Evolutionary conservation across 495 filamentous ascomycete species (phyloP).

Genomic region (Penicillium fimorum): DNA sequence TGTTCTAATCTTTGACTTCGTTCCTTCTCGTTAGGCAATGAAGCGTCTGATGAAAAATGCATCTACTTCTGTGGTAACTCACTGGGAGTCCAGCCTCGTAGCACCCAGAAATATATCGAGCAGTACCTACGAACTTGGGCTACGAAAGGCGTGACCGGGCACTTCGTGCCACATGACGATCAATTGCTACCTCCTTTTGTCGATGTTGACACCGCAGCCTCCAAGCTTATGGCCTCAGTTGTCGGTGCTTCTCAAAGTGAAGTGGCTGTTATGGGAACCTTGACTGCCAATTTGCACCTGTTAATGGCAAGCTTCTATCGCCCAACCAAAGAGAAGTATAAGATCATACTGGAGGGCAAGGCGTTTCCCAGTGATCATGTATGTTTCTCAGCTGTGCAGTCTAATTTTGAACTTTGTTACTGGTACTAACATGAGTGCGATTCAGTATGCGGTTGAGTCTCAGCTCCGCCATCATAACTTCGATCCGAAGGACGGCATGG

Average conservation of each 20-base stretch:
- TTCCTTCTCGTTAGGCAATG: slow-evolving; percentile 13
- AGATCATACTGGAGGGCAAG: slow-evolving; percentile 90
- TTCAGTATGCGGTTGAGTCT: slow-evolving; percentile 83
- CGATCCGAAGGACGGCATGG: slow-evolving; percentile 65
- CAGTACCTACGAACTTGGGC: slow-evolving; percentile 85
- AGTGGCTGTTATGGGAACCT: slow-evolving; percentile 89
- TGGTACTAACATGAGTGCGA: slow-evolving; percentile 7
- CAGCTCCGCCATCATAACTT: slow-evolving; percentile 80
- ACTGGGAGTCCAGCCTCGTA: slow-evolving; percentile 81
- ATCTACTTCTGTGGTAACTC: slow-evolving; percentile 98
- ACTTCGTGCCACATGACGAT: slow-evolving; percentile 80
- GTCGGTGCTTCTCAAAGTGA: slow-evolving; percentile 80
- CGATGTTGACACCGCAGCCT: slow-evolving; percentile 69
- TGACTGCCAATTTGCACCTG: slow-evolving; percentile 89
- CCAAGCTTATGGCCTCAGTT: slow-evolving; percentile 73
- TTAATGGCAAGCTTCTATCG: slow-evolving; percentile 90
- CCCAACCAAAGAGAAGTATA: slow-evolving; percentile 71
- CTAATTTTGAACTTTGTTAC: neutral
- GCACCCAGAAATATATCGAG: slow-evolving; percentile 65
- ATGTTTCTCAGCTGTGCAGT: slow-evolving; percentile 17
- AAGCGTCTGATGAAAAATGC: slow-evolving; percentile 46
- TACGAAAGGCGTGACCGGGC: slow-evolving; percentile 87
- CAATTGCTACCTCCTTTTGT: slow-evolving; percentile 77
- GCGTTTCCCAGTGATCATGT: slow-evolving; percentile 94
- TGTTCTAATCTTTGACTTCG: neutral